Conservation (phyloP, 225 moss, liverwort and hornwort species). For the Neckera pumila region DNA sequence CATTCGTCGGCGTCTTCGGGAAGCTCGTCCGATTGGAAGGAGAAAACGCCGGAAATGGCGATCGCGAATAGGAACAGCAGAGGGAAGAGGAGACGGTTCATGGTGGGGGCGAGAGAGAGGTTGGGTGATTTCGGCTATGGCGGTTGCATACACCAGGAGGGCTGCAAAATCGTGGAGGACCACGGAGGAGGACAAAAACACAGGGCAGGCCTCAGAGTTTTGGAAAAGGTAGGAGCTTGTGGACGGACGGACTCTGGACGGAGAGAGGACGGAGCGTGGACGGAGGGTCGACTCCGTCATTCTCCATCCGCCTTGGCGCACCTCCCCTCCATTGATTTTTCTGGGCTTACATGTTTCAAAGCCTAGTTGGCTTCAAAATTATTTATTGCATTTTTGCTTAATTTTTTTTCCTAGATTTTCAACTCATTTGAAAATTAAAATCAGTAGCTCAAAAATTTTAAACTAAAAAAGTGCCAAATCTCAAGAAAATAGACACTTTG, state of each 20-base stretch:
- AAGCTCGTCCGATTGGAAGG: constrained; percentile 93
- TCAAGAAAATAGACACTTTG: too few species aligned
- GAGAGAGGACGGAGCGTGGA: neutral
- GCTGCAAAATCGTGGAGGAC: neutral
- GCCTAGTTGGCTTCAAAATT: too few species aligned
- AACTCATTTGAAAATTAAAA: too few species aligned
- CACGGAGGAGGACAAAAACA: neutral
- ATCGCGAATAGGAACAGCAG: constrained; percentile 10
- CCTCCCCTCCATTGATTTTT: neutral
- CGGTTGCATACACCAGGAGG: neutral
- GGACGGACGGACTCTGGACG: neutral
- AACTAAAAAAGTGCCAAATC: too few species aligned
- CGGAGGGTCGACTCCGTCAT: neutral
- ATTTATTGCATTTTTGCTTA: too few species aligned
- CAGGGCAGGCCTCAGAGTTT: neutral
- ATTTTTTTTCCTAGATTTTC: too few species aligned
- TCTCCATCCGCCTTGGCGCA: too few species aligned
- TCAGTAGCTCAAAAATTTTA: too few species aligned
- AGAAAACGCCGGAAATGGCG: neutral
- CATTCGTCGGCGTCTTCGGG: constrained; percentile 92
- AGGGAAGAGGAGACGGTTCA: constrained; percentile 7
- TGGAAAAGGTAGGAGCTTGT: neutral
- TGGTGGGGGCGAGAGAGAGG: neutral
- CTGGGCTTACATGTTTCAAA: too few species aligned
- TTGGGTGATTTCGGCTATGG: neutral